Evolutionary conservation across 1,284 basidiomycete genomes (phyloP).

Genomic region (Anthracocystis walkeri): DNA sequence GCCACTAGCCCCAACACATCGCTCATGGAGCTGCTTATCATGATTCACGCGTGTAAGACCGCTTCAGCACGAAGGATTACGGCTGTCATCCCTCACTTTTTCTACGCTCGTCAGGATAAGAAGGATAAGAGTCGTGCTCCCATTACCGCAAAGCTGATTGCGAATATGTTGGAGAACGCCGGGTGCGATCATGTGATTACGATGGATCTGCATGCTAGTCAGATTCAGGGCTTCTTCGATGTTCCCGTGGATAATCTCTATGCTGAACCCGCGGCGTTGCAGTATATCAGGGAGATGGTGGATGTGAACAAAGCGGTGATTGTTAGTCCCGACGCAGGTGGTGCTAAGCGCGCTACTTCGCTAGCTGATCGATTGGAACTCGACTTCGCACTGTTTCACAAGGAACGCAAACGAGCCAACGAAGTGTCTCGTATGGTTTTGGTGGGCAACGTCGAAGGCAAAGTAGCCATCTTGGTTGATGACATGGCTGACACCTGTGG

Average conservation of each 20-base stretch:
- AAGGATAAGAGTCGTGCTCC: conserved; percentile 99
- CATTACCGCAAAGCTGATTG: conserved; percentile 97
- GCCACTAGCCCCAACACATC: conserved; percentile 73
- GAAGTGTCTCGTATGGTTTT: conserved; percentile 99
- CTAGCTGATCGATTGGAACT: conserved; percentile 96
- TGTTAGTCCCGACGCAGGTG: conserved; percentile 97
- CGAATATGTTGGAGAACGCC: conserved; percentile 97
- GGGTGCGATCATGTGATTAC: conserved; percentile 94
- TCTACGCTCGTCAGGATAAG: conserved; percentile 80
- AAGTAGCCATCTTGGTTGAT: conserved; percentile 97
- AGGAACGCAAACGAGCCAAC: conserved; percentile 99
- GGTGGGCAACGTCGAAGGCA: conserved; percentile 92
- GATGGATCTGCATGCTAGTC: conserved; percentile 69
- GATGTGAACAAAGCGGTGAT: conserved; percentile 90
- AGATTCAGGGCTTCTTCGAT: conserved; percentile 92
- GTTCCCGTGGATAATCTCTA: conserved; percentile 99
- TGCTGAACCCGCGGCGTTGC: conserved; percentile 94
- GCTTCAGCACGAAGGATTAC: conserved; percentile 91
- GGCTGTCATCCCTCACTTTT: conserved; percentile 76
- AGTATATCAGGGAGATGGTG: conserved; percentile 94
- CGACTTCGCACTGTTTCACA: conserved; percentile 99
- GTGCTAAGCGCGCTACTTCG: conserved; percentile 96
- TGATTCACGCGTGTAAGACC: conserved; percentile 97
- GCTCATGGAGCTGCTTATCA: conserved; percentile 96
- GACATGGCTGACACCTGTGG: conserved; percentile 99